phyloP scores from a whole-genome alignment of 257 asterid species.

The Avicennia marina region DNA sequence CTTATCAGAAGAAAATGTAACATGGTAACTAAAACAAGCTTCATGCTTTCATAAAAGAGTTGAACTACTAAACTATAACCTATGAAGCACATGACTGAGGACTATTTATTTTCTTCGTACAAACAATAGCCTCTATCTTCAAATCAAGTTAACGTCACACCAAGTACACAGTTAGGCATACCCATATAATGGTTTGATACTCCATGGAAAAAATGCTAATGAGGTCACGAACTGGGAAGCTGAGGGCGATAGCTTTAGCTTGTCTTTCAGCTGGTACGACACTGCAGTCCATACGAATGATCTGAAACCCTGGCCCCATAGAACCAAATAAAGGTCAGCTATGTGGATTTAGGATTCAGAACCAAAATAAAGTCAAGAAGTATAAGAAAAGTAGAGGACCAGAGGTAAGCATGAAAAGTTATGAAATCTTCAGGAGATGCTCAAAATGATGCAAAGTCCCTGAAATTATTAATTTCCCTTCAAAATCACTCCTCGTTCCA shows the following conservation, averaged over 20 bases:
- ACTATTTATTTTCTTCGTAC: neutral
- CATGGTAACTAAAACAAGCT: neutral
- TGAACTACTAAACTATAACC: constrained; percentile 9
- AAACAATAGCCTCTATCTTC: constrained; percentile 2
- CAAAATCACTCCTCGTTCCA: neutral
- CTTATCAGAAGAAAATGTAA: neutral
- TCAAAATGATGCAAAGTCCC: constrained; percentile 1
- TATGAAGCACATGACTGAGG: neutral
- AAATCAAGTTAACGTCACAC: constrained; percentile 2
- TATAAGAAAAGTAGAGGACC: neutral
- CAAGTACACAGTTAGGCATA: constrained; percentile 29
- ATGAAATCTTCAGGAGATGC: constrained; percentile 10
- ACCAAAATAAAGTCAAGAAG: neutral
- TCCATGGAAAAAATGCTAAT: constrained; percentile 90
- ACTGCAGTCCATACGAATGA: constrained; percentile 98
- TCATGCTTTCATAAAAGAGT: neutral
- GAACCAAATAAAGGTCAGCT: constrained; percentile 18
- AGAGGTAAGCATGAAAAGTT: neutral
- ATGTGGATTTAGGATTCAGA: no score
- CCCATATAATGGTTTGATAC: constrained; percentile 92
- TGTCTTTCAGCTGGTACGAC: constrained; percentile 90
- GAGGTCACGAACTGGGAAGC: constrained; percentile 93
- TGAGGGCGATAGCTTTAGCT: constrained; percentile 79
- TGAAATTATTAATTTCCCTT: neutral
- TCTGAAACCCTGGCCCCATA: constrained; percentile 88